Base-by-base conservation (phyloP, 306 rosid species). In the Pyrus pyrifolia region DNA sequence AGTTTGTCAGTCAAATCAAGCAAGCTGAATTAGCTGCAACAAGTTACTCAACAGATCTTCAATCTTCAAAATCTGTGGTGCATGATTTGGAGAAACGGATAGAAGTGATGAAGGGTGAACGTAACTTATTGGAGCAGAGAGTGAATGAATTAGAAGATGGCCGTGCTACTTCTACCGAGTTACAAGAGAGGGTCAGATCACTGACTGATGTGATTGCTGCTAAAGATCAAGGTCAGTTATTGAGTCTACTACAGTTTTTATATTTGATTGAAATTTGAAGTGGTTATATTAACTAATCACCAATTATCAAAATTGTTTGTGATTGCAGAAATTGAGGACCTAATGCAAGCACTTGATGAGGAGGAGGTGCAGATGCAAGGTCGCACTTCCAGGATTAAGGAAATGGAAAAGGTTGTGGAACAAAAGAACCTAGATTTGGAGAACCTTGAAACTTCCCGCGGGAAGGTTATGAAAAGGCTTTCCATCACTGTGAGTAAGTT, bases 271-370 rank as follows among this genome's bases (percentile, higher is more conserved):
- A 66, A 66, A 40, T 22, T 67, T 29, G 44, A 67, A 22, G 27
- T 30, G 8, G 60, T 51, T 33, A 17, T 35, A 51, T 29, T 73
- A 44, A 18, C 30, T 61, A 38, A 72, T 76, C 15, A 27, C n/a
- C 76, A 35, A 74, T 73, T 29, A 53, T 80, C 71, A 62, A 75
- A 75, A 62, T 74, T 79, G 4, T 44, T 82, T 80, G 64, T 84
- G 86, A 76, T 81, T 53, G 80, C 93, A 95, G 99, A 95, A 88
- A 89, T 92, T 78, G 97, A 95, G 83, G 79, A 88, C 17, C 86
- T 95, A 44, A 90, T 93, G 92, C 97, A 90, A 80, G 97, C 99
- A 53, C 93, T 95, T 76, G 99, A 95, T 75, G 99, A 90, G 83
- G 99, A 92, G 79, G 99, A 95, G 87, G 74, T 74, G 62, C 97